phyloP scores from a whole-genome alignment of 495 filamentous ascomycete genomes.

The Daldinia bambusicola region DNA sequence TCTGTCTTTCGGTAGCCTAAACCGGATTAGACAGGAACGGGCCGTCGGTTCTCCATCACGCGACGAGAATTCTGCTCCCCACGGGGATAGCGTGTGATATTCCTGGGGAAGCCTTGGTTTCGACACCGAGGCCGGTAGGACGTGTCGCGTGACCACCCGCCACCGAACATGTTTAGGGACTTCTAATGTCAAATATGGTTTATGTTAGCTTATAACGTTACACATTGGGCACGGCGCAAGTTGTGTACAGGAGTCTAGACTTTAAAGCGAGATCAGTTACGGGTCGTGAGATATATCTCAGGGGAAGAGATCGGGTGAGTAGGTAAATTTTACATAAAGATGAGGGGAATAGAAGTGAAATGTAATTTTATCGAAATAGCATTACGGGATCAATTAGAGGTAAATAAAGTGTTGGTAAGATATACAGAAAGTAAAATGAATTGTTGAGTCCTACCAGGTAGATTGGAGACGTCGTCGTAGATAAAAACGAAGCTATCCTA shows the following conservation, averaged over 20 bases:
- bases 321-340: too few species aligned
- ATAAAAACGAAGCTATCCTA: conserved; percentile 12
- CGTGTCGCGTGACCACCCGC: conserved; percentile 3
- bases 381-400: neutral
- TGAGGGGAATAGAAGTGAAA: neutral
- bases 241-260: neutral
- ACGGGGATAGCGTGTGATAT: conserved; percentile 30
- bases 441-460: neutral
- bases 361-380: neutral
- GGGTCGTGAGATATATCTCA: neutral
- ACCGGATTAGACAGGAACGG: neutral
- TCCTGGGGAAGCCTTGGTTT: conserved; percentile 33
- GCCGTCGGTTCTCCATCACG: neutral
- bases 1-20: conserved; percentile 17
- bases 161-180: conserved; percentile 26
- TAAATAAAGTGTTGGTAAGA: neutral
- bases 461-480: neutral
- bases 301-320: neutral
- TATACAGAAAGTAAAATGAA: too few species aligned
- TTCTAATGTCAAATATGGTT: neutral
- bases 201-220: neutral
- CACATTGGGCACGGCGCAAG: neutral
- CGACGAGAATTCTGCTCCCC: conserved; percentile 18
- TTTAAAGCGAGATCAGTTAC: neutral
- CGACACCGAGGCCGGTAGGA: conserved; percentile 26